A percentile compares a stretch with the other conserved stretches of the same genome.
Evolutionary conservation across 164 flowering plant genomes (phyloP).

Genomic region (Warburgia ugandensis): DNA sequence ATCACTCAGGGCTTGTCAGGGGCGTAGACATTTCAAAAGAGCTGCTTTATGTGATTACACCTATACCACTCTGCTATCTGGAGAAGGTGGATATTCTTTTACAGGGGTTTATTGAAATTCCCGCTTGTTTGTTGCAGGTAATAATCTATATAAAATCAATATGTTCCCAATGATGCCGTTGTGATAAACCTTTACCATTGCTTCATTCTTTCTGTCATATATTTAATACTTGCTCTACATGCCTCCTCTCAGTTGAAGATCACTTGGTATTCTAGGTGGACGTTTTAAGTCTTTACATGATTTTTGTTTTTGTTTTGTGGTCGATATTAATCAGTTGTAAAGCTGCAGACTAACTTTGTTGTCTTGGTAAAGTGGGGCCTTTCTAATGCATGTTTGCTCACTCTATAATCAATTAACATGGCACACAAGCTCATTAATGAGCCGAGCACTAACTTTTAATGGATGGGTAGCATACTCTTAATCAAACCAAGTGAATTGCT

Average conservation of each 20-base stretch:
- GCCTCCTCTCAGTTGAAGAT: no score
- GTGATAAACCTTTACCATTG: neutral
- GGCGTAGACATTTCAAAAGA: constrained; percentile 59
- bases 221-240: neutral
- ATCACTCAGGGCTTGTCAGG: constrained; percentile 66
- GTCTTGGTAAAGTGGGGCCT: neutral
- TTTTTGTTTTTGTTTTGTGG: no score
- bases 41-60: constrained; percentile 69
- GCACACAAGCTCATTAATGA: neutral
- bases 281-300: no score
- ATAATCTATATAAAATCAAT: neutral
- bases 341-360: neutral
- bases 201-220: neutral
- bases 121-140: constrained; percentile 79
- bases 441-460: neutral
- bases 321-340: no score
- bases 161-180: neutral
- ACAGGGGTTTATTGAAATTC: constrained; percentile 77
- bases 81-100: constrained; percentile 71
- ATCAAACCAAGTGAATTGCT: neutral
- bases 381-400: neutral
- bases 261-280: no score
- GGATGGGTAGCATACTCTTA: neutral
- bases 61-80: constrained; percentile 54
- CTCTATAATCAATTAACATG: neutral